Conservation (phyloP, 495 filamentous ascomycete genomes). For the Penicillium lividum region DNA sequence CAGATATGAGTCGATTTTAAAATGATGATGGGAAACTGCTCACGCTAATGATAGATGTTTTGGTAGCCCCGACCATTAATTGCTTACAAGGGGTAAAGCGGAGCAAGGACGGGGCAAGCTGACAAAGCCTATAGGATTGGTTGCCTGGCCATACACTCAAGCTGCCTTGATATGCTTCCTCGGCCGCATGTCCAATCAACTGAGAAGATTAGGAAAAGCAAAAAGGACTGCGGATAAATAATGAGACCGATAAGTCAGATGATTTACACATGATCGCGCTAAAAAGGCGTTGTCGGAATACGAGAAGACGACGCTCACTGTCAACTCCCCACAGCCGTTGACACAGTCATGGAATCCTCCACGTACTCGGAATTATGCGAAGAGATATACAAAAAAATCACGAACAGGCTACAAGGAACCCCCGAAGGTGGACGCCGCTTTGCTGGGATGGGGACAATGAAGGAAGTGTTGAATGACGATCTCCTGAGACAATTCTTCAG, state of each 20-base stretch:
- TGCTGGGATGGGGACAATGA: slow-evolving; percentile 27
- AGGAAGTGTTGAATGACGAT: slow-evolving; percentile 22
- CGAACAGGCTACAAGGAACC: slow-evolving; percentile 17
- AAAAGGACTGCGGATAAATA: neutral
- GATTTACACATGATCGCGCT: neutral
- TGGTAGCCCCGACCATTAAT: neutral
- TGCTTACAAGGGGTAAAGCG: neutral
- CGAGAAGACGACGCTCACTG: neutral
- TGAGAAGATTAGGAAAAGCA: neutral
- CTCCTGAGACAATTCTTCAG: slow-evolving; percentile 27
- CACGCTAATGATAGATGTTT: neutral
- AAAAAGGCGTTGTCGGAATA: neutral
- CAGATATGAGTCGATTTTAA: neutral
- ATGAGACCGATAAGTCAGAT: neutral
- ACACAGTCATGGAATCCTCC: neutral
- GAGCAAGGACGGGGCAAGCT: neutral
- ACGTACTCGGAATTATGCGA: slow-evolving; percentile 2
- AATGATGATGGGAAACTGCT: neutral
- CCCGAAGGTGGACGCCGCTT: slow-evolving; percentile 26
- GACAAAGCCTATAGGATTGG: neutral
- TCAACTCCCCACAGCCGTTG: neutral
- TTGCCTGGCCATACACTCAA: neutral
- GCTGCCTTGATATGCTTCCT: neutral
- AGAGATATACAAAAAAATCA: slow-evolving; percentile 2
- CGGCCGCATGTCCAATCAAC: neutral